These are phyloP conservation scores for Penicillium subrubescens DNA, from an alignment of 495 filamentous ascomycete genomes.

Conservation along the genomic window DNA sequence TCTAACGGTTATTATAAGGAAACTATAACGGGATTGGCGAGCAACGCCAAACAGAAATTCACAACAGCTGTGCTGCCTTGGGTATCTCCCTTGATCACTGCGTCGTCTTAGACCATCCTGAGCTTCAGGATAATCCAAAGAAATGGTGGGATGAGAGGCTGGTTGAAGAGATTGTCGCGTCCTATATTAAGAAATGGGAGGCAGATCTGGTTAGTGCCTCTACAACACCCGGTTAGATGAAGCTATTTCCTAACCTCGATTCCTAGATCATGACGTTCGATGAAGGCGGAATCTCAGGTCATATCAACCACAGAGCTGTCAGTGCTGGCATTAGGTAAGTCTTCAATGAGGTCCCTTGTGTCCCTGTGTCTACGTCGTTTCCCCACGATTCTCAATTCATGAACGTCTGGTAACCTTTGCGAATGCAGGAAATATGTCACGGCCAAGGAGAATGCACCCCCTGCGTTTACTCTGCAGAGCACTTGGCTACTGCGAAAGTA, in stretches of 20 bases:
- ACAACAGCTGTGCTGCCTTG: neutral
- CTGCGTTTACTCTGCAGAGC: neutral
- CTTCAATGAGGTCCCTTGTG: neutral
- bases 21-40: neutral
- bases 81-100: neutral
- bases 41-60: neutral
- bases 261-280: constrained; percentile 4
- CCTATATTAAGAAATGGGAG: neutral
- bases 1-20: neutral
- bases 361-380: neutral
- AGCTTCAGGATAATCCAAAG: constrained; percentile 3
- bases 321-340: neutral
- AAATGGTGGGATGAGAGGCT: constrained; percentile 5
- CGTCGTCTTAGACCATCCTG: neutral
- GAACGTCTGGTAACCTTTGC: neutral
- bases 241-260: neutral
- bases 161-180: neutral
- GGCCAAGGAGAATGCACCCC: neutral
- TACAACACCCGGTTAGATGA: neutral
- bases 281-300: neutral
- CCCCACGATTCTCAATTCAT: neutral
- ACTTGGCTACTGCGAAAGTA: constrained; percentile 2
- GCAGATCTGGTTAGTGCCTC: neutral
- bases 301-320: constrained; percentile 1
- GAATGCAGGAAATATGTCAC: neutral